These are phyloP conservation scores for Akanthomyces muscarius DNA, from an alignment of 2,329 filamentous ascomycete species.

Conservation along the genomic window DNA sequence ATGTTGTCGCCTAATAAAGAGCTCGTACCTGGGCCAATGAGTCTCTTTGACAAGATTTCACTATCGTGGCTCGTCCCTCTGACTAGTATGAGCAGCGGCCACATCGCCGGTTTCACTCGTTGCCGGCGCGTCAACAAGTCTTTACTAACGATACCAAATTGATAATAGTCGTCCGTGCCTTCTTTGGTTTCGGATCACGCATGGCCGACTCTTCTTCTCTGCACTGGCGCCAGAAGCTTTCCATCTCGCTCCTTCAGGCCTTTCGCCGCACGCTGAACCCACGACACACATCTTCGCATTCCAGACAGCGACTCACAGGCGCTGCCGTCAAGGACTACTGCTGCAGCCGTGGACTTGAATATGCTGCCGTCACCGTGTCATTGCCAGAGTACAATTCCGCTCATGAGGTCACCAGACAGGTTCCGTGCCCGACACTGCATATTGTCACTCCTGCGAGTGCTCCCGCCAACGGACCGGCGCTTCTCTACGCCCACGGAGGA, in stretches of 20 bases:
- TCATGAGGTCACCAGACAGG: too few species aligned
- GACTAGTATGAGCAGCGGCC: background rate
- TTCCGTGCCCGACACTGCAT: background rate
- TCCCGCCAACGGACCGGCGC: background rate
- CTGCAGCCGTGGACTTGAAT: background rate
- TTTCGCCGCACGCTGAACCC: background rate
- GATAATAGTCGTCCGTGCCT: background rate
- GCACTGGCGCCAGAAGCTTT: slow-evolving; percentile 4
- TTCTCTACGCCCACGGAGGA: slow-evolving; percentile 1
- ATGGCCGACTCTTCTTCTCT: background rate
- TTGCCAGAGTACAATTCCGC: background rate
- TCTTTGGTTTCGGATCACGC: background rate
- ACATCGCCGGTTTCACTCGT: background rate
- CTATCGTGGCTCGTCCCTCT: background rate
- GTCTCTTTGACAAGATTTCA: background rate
- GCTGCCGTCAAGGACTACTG: slow-evolving; percentile 2
- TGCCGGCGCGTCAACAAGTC: background rate
- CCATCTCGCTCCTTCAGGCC: background rate
- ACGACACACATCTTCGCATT: background rate
- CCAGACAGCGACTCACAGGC: background rate
- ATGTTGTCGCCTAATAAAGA: background rate
- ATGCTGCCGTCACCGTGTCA: background rate
- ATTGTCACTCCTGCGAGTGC: background rate
- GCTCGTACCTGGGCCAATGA: background rate
- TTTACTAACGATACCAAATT: background rate